Percentiles rank a stretch among this genome's conserved stretches.
Evolutionary conservation across 2,329 filamentous ascomycete genomes (phyloP).

Genomic region (Trichothecium roseum): DNA sequence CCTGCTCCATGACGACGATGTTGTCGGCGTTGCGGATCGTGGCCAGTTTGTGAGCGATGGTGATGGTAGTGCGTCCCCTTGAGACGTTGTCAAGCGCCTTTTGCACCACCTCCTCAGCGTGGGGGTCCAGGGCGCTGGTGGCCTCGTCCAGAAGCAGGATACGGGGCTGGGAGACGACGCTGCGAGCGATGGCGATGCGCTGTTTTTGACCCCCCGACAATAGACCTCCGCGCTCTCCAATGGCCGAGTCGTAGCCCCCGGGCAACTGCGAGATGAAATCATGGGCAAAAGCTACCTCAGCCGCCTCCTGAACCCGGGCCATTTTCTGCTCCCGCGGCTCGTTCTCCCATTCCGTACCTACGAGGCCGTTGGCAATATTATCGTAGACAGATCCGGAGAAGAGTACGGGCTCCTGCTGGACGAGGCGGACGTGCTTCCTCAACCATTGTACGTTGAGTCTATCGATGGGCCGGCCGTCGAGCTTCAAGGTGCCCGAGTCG

Average conservation of each 20-base stretch:
- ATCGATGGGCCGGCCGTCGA: slow-evolving; percentile 23
- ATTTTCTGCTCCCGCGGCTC: slow-evolving; percentile 29
- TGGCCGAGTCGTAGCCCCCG: slow-evolving; percentile 38
- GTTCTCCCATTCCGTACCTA: slow-evolving; percentile 26
- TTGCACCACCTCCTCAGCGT: slow-evolving; percentile 34
- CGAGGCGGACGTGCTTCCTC: slow-evolving; percentile 31
- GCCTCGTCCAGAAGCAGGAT: slow-evolving; percentile 55
- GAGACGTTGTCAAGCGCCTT: slow-evolving; percentile 40
- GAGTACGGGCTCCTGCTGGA: slow-evolving; percentile 30
- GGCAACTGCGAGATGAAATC: slow-evolving; percentile 39
- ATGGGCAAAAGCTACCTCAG: slow-evolving; percentile 36
- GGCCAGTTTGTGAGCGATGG: slow-evolving; percentile 46
- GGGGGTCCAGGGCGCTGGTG: slow-evolving; percentile 37
- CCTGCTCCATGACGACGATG: slow-evolving; percentile 48
- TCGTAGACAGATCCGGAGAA: slow-evolving; percentile 39
- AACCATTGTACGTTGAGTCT: slow-evolving; percentile 31
- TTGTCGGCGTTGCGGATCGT: slow-evolving; percentile 47
- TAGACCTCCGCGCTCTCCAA: slow-evolving; percentile 53
- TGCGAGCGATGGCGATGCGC: slow-evolving; percentile 37
- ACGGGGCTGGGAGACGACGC: slow-evolving; percentile 22
- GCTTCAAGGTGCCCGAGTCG: slow-evolving; percentile 19
- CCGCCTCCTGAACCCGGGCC: slow-evolving; percentile 32
- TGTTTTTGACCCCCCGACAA: slow-evolving; percentile 50
- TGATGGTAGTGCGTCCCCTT: slow-evolving; percentile 45
- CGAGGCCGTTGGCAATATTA: slow-evolving; percentile 42